A percentile compares a stretch with the other conserved stretches of the same genome.
Evolutionary conservation across 1,284 basidiomycete species (phyloP).

Genomic region (Trametes versicolor): DNA sequence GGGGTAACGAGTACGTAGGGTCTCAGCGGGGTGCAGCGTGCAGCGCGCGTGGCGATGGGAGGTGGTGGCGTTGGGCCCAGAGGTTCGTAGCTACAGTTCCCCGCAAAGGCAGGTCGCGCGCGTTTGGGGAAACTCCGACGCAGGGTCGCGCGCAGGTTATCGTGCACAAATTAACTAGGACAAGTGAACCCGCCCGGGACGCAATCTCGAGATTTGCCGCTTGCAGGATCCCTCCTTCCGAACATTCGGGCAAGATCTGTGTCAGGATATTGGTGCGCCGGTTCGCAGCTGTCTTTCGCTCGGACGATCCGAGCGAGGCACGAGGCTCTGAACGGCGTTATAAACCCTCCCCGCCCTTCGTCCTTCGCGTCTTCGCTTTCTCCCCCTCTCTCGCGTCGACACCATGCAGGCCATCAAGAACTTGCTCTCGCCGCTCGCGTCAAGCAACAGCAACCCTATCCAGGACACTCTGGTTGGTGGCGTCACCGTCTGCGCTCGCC

Average conservation of each 20-base stretch:
- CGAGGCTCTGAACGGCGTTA: constrained; percentile 27
- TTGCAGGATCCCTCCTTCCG: constrained; percentile 42
- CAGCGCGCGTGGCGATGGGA: constrained; percentile 7
- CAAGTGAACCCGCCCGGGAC: constrained; percentile 3
- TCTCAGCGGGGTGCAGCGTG: constrained; percentile 12
- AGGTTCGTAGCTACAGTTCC: constrained; percentile 3
- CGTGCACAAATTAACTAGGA: constrained; percentile 16
- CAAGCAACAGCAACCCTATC: constrained; percentile 41
- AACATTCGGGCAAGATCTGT: constrained; percentile 20
- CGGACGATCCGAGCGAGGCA: constrained; percentile 24
- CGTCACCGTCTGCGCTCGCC: neutral
- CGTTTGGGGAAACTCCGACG: constrained; percentile 20
- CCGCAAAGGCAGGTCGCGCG: constrained; percentile 15
- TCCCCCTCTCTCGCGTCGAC: constrained; percentile 17
- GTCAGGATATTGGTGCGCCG: constrained; percentile 21
- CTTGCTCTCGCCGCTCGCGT: constrained; percentile 42
- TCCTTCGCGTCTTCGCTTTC: constrained; percentile 26
- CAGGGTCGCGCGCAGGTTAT: constrained; percentile 25
- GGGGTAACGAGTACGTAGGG: constrained; percentile 28
- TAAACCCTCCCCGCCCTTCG: constrained; percentile 27
- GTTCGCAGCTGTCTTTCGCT: constrained; percentile 15
- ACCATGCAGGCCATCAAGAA: constrained; percentile 44
- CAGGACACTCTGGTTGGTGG: constrained; percentile 44
- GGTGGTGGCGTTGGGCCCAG: constrained; percentile 13
- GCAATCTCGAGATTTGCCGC: constrained; percentile 77